phyloP scores from a whole-genome alignment of 352 stramenopile genomes.

The Pythium insidiosum region DNA sequence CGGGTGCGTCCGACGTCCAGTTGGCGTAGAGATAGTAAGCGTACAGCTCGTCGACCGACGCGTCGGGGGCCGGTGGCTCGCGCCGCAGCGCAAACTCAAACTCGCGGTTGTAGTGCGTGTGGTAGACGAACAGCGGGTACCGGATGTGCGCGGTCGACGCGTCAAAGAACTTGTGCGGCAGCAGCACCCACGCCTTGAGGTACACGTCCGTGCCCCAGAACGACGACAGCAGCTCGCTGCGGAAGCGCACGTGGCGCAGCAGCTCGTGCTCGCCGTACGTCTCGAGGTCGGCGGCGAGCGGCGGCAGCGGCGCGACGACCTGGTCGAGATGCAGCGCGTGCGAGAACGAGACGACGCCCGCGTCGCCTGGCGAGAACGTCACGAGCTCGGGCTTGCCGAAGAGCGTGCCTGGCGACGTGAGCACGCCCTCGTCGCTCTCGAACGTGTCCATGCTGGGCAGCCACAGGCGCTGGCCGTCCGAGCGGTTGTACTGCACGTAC shows the following conservation, averaged over 20 bases:
- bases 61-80: conserved; percentile 17
- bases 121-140: conserved; percentile 73
- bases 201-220: conserved; percentile 69
- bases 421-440: conserved; percentile 39
- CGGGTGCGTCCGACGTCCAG: conserved; percentile 46
- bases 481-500: conserved; percentile 60
- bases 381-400: conserved; percentile 48
- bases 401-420: conserved; percentile 48
- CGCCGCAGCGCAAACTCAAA: conserved; percentile 52
- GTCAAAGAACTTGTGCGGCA: conserved; percentile 64
- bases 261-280: conserved; percentile 31
- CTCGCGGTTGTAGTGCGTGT: conserved; percentile 58
- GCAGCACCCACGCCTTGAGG: conserved; percentile 62
- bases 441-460: conserved; percentile 49
- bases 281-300: conserved; percentile 14
- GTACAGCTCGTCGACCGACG: conserved; percentile 32
- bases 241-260: conserved; percentile 62
- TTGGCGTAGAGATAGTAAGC: conserved; percentile 65
- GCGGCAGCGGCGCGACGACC: conserved; percentile 24
- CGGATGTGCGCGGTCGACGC: conserved; percentile 31
- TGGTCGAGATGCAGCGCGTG: conserved; percentile 39
- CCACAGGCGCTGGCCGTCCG: conserved; percentile 33
- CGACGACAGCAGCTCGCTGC: conserved; percentile 39
- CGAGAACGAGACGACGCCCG: no score
- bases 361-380: conserved; percentile 16